Percentiles rank a stretch among this genome's conserved stretches.
Evolutionary conservation across 768 basidiomycete genomes (phyloP).

Genomic region (Gelatoporia subvermispora): DNA sequence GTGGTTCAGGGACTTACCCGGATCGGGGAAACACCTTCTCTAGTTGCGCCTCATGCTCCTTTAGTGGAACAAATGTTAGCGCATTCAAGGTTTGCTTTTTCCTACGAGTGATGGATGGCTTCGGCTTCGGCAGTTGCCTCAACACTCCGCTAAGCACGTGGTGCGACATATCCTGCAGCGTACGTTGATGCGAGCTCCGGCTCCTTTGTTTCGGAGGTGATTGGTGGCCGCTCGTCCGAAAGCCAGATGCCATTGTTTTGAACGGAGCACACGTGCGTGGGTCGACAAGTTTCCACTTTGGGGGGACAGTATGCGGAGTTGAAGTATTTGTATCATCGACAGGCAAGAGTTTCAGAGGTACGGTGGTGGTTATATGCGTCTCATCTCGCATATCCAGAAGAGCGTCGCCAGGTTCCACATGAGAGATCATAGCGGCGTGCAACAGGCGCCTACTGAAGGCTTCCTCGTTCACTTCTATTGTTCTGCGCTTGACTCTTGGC

Average conservation of each 20-base stretch:
- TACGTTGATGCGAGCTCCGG: no score
- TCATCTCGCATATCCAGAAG: not conserved
- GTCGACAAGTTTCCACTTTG: slow-evolving; percentile 27
- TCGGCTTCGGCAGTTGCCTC: no score
- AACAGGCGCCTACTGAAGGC: slow-evolving; percentile 30
- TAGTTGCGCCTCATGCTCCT: slow-evolving; percentile 1
- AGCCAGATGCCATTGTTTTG: slow-evolving; percentile 2
- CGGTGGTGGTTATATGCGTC: slow-evolving; percentile 18
- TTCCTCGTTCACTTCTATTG: slow-evolving; percentile 11
- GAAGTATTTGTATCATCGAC: slow-evolving; percentile 5
- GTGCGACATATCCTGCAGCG: no score
- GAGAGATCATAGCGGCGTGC: slow-evolving; percentile 31
- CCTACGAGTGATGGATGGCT: not conserved
- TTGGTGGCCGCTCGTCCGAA: no score
- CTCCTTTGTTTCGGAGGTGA: no score
- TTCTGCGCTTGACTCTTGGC: not conserved
- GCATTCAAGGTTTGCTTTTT: not conserved
- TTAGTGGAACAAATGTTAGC: not conserved
- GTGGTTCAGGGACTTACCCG: no score
- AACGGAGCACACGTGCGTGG: slow-evolving; percentile 28
- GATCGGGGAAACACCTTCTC: not conserved
- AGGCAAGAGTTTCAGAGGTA: slow-evolving; percentile 25
- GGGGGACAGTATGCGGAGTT: slow-evolving; percentile 1
- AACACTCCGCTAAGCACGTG: no score
- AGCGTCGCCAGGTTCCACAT: slow-evolving; percentile 27